These are phyloP conservation scores for Oryza officinalis DNA, from an alignment of 176 grass and related monocot genomes.

Conservation along the genomic window DNA sequence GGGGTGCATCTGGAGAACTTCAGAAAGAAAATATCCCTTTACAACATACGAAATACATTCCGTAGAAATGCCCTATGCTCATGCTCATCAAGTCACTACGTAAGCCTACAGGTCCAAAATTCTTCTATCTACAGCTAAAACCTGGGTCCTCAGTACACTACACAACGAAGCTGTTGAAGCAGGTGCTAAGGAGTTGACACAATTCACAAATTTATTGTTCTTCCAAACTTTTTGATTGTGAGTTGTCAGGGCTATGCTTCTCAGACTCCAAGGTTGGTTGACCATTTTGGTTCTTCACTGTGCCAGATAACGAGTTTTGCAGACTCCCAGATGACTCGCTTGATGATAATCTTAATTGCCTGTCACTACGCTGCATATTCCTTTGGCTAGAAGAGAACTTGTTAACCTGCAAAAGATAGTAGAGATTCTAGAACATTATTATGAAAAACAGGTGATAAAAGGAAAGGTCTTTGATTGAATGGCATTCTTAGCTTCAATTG, in stretches of 20 bases:
- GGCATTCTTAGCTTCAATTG: neutral
- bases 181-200: neutral
- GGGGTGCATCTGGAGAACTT: neutral
- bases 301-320: constrained; percentile 20
- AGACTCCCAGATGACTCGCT: constrained; percentile 8
- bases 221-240: constrained; percentile 31
- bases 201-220: constrained; percentile 23
- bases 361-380: constrained; percentile 27
- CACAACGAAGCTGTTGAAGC: neutral
- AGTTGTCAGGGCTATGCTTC: constrained; percentile 28
- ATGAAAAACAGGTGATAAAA: neutral
- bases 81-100: neutral
- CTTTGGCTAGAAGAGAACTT: constrained; percentile 25
- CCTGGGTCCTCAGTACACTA: constrained; percentile 18
- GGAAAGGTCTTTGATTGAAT: neutral
- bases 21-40: constrained; percentile 24
- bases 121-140: constrained; percentile 42
- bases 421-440: constrained; percentile 3
- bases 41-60: constrained; percentile 17
- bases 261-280: constrained; percentile 4
- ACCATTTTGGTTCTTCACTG: constrained; percentile 27
- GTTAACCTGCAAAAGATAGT: constrained; percentile 38
- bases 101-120: constrained; percentile 19
- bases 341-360: constrained; percentile 35
- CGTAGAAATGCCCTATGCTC: neutral